phyloP scores from a whole-genome alignment of 306 rosid genomes.

The Crotalaria pallida region DNA sequence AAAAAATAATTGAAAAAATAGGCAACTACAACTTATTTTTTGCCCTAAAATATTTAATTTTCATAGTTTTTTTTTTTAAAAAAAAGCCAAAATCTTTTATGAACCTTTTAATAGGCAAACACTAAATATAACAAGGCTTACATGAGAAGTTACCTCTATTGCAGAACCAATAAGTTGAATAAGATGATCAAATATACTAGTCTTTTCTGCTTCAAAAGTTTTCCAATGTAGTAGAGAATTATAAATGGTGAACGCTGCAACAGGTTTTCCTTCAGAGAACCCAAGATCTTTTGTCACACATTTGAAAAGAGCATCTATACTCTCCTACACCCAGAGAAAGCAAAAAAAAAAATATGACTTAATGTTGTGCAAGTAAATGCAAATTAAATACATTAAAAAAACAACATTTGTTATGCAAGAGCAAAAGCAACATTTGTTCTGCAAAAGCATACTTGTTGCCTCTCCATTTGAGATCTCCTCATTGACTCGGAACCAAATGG shows the following conservation, averaged over 20 bases:
- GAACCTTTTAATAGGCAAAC: background rate
- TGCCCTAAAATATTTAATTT: background rate
- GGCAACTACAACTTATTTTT: background rate
- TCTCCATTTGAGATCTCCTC: slow-evolving; percentile 69
- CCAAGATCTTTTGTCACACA: slow-evolving; percentile 64
- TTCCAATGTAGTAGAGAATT: slow-evolving; percentile 87
- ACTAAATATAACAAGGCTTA: background rate
- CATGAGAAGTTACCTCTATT: slow-evolving; percentile 56
- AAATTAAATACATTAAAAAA: slow-evolving; percentile 7
- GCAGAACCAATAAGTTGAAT: slow-evolving; percentile 76
- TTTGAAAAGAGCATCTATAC: slow-evolving; percentile 65
- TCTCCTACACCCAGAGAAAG: slow-evolving; percentile 54
- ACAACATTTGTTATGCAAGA: slow-evolving; percentile 10
- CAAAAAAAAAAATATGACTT: slow-evolving; percentile 10
- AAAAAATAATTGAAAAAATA: too few relatives aligned
- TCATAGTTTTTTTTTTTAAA: background rate
- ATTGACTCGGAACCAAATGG: slow-evolving; percentile 51
- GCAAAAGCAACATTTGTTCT: slow-evolving; percentile 15
- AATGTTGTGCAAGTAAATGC: slow-evolving; percentile 4
- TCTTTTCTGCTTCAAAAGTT: slow-evolving; percentile 85
- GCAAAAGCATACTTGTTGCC: slow-evolving; percentile 55
- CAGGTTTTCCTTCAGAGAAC: slow-evolving; percentile 80
- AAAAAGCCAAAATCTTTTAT: slow-evolving; percentile 1
- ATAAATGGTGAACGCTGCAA: slow-evolving; percentile 73
- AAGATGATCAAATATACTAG: slow-evolving; percentile 88